Percentiles rank a stretch among this genome's conserved stretches.
Conservation (phyloP, 2,329 filamentous ascomycete genomes). For the Fusarium illudens region DNA sequence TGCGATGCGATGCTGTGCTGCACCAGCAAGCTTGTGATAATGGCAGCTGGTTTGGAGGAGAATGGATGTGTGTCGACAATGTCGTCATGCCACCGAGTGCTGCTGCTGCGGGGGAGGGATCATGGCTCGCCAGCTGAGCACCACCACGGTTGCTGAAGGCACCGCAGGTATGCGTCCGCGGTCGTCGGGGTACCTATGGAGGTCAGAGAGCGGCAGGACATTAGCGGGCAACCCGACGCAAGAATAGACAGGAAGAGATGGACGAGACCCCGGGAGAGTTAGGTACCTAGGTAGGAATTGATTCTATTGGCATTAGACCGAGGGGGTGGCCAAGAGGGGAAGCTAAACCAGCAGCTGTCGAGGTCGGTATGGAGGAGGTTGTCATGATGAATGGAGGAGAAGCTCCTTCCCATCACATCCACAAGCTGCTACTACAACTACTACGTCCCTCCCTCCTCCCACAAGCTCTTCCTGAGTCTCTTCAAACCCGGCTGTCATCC, state of each 20-base stretch:
- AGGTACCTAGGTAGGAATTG: background rate
- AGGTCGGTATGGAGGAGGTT: constrained; percentile 10
- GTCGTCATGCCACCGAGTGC: constrained; percentile 39
- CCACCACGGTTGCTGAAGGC: constrained; percentile 8
- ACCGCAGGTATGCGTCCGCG: constrained; percentile 18
- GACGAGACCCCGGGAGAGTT: constrained; percentile 7
- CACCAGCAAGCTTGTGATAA: constrained; percentile 1
- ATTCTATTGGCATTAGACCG: constrained; percentile 1
- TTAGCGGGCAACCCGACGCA: constrained; percentile 15
- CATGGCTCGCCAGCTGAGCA: constrained; percentile 15
- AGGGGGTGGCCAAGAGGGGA: background rate
- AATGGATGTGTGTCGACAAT: constrained; percentile 32
- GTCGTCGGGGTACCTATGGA: constrained; percentile 7
- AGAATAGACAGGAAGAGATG: constrained; percentile 6
- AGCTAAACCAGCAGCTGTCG: constrained; percentile 13
- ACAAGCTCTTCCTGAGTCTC: constrained; percentile 4
- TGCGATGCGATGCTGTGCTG: background rate
- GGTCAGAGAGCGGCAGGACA: constrained; percentile 10
- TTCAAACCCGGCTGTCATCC: constrained; percentile 1
- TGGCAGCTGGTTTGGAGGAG: background rate
- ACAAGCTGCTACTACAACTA: background rate
- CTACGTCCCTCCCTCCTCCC: background rate
- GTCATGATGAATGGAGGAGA: constrained; percentile 30
- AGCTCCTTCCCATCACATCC: constrained; percentile 15
- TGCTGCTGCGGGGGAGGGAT: constrained; percentile 34